Base-by-base conservation (phyloP, 1,284 basidiomycete species). In the Fomitiporia mediterranea region DNA sequence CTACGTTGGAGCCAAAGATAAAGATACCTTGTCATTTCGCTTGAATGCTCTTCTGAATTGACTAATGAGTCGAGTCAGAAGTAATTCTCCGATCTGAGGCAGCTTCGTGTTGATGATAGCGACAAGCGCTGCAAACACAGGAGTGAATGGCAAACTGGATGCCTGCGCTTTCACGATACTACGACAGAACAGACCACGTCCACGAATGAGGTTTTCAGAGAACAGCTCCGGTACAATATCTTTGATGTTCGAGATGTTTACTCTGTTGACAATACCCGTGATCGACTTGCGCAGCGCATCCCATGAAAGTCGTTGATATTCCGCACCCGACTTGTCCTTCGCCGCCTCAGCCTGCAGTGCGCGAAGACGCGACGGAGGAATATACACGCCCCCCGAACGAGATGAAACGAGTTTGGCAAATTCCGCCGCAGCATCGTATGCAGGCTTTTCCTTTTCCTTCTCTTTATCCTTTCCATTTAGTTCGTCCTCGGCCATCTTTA, bases 261-360 rank as follows among this genome's bases (percentile, higher is more conserved):
- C 90, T 77, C 98, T 91, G 80, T 99, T 99, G 78, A 99, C 96
- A 64, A 99, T 88, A 91, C 97, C 97, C 25, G 97, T 99, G 67
- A 99, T 92, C 57, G 89, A 93, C 74, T 99, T 99, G 68, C 95
- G 86, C 59, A 99, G 76, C 1, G 97, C 96, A 68, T 99, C 97
- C 97, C 96, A 99, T 25, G 91, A 92, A 63, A 99, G 76, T 17
- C 96, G 81, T 72, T 99, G 97, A 70, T 91, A 98, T 73, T 98
- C 95, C n/a, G 88, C 68, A 62, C 91, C 91, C 51, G 79, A 78
- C 71, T 96, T 94, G 77, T 98, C 94, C 59, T 82, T 78, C 9
- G 82, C 73, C 8, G 89, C 92, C 49, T 94, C 92, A 23, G 85
- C 91, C 71, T 97, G 93, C 70, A 99, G 78, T 0, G 95, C 95